These are phyloP conservation scores for Dioscorea cayenensis DNA, from an alignment of 116 monocot genomes.

Conservation along the genomic window DNA sequence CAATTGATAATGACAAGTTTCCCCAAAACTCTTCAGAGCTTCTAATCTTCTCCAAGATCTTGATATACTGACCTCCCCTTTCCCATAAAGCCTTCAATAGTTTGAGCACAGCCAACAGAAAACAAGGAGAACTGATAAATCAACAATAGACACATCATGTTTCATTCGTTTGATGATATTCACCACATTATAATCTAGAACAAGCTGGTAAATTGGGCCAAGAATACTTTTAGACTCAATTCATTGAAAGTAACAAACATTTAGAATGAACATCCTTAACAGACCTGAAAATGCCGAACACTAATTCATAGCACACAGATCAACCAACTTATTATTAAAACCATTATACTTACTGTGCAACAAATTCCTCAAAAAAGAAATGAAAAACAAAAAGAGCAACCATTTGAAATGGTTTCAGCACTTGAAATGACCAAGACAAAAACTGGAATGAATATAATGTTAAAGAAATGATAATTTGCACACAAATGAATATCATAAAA, in stretches of 20 bases:
- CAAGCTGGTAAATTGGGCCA: not conserved
- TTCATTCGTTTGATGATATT: not conserved
- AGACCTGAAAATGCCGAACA: not conserved
- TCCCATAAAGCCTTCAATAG: constrained; percentile 87
- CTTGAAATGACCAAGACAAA: too few relatives aligned
- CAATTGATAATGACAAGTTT: constrained; percentile 32
- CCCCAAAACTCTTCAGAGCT: constrained; percentile 65
- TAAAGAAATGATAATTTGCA: not conserved
- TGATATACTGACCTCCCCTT: constrained; percentile 45
- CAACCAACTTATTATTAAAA: too few relatives aligned
- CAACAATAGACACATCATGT: not conserved
- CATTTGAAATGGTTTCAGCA: too few relatives aligned
- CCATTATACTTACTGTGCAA: too few relatives aligned
- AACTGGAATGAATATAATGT: too few relatives aligned
- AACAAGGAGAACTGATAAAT: constrained; percentile 43
- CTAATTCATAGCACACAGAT: not conserved
- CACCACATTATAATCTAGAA: not conserved
- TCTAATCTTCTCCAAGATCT: constrained; percentile 51
- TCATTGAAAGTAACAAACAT: not conserved
- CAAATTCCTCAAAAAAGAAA: too few relatives aligned
- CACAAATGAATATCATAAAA: not conserved
- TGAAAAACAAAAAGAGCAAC: too few relatives aligned
- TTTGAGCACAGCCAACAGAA: constrained; percentile 51
- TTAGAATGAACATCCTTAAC: not conserved
- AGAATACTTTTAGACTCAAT: not conserved